These are phyloP conservation scores for Chlamydomonas reinhardtii DNA, from an alignment of 163 green algal species.

Conservation along the genomic window DNA sequence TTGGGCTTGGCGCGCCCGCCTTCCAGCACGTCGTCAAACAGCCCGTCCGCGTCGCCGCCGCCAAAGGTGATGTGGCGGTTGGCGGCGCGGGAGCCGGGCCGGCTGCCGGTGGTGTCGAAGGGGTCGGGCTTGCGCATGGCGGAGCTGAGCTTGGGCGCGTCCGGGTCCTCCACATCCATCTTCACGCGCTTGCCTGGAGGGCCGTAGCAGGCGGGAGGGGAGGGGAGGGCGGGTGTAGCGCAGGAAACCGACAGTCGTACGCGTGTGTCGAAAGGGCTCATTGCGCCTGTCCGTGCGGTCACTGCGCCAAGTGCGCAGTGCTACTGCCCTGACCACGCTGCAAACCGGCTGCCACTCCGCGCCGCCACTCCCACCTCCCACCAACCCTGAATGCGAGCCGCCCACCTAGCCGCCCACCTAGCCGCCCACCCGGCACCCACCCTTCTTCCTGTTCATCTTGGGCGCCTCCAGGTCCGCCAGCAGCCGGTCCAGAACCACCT, in stretches of 20 bases:
- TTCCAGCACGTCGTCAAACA: slow-evolving; percentile 25
- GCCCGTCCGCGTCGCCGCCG: background rate
- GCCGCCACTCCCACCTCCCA: too few species aligned
- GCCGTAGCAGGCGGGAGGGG: background rate
- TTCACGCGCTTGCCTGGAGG: slow-evolving; percentile 54
- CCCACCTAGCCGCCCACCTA: too few species aligned
- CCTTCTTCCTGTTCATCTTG: slow-evolving; percentile 27
- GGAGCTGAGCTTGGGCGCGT: slow-evolving; percentile 49
- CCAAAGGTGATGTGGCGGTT: slow-evolving; percentile 55
- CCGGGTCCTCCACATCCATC: slow-evolving; percentile 50
- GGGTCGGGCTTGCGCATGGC: slow-evolving; percentile 54
- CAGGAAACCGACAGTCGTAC: too few species aligned
- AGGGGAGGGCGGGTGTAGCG: background rate
- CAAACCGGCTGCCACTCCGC: too few species aligned
- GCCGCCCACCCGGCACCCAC: background rate
- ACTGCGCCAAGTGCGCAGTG: too few species aligned
- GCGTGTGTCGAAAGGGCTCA: too few species aligned
- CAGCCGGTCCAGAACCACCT: slow-evolving; percentile 54
- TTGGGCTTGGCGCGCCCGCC: slow-evolving; percentile 13
- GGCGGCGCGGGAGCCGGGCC: background rate
- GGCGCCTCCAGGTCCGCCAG: slow-evolving; percentile 56
- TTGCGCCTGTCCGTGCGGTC: too few species aligned
- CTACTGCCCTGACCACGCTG: too few species aligned
- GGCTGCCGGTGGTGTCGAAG: background rate
- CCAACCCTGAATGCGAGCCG: too few species aligned